Percentiles rank a stretch among this genome's conserved stretches.
Conservation (phyloP, 352 stramenopile genomes). For the Globisporangium perplexum region DNA sequence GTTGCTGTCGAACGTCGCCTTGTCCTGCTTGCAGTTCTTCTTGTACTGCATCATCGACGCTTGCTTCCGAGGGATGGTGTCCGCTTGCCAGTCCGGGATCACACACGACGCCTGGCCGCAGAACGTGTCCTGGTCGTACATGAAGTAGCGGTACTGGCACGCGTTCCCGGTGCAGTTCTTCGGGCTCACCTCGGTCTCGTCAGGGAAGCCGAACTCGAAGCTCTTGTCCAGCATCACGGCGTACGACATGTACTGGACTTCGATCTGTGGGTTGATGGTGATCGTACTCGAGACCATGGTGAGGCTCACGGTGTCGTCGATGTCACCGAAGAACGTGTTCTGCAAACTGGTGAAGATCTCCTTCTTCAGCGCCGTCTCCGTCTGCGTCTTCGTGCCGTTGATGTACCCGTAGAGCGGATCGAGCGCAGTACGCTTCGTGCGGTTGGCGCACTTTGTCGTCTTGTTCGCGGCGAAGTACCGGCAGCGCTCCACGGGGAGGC, state of each 20-base stretch:
- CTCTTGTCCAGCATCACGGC: slow-evolving; percentile 7
- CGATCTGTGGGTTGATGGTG: slow-evolving; percentile 13
- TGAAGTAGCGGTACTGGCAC: slow-evolving; percentile 12
- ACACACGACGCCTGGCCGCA: slow-evolving; percentile 11
- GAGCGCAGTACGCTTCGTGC: slow-evolving; percentile 3
- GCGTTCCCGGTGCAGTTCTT: slow-evolving; percentile 4
- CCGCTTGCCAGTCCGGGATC: slow-evolving; percentile 13
- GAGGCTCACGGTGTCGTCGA: slow-evolving; percentile 2
- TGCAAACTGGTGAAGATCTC: slow-evolving; percentile 8
- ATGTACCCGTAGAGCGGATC: slow-evolving; percentile 15
- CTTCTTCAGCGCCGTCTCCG: not conserved
- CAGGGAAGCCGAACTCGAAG: slow-evolving; percentile 9
- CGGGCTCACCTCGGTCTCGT: slow-evolving; percentile 4
- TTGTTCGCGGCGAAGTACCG: slow-evolving; percentile 3
- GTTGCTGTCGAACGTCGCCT: slow-evolving; percentile 1
- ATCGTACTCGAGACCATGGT: slow-evolving; percentile 2
- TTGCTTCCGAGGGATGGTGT: slow-evolving; percentile 14
- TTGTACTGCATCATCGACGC: slow-evolving; percentile 18
- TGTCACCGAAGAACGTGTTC: slow-evolving; percentile 9
- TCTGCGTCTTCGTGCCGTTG: slow-evolving; percentile 16
- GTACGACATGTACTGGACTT: slow-evolving; percentile 11
- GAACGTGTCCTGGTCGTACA: slow-evolving; percentile 10
- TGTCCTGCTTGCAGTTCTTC: slow-evolving; percentile 5
- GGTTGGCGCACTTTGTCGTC: not conserved
- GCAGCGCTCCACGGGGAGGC: slow-evolving; percentile 7